These are phyloP conservation scores for Bromus sterilis DNA, from an alignment of 176 grass and related monocot genomes.

Conservation along the genomic window DNA sequence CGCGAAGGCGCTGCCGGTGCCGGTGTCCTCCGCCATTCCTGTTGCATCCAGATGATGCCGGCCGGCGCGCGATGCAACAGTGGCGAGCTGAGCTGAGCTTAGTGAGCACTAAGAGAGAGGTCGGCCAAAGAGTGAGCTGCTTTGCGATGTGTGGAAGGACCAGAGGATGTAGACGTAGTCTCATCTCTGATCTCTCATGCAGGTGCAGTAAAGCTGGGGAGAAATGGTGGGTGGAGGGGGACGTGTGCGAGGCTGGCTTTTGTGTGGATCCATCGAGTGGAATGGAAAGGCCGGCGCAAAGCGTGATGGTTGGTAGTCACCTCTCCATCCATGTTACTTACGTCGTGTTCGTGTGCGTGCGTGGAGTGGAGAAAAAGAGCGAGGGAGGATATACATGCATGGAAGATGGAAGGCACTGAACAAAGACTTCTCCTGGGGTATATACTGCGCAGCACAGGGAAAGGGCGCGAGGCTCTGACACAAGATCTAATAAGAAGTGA, in stretches of 20 bases:
- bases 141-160: constrained; percentile 23
- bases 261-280: constrained; percentile 12
- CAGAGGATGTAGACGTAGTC: neutral
- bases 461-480: neutral
- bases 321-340: neutral
- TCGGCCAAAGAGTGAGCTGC: constrained; percentile 9
- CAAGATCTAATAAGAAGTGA: neutral
- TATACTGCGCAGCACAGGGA: neutral
- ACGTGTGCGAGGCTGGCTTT: constrained; percentile 26
- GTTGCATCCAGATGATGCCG: neutral
- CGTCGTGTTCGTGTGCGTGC: neutral
- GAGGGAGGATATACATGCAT: neutral
- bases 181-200: too few species aligned
- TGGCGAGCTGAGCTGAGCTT: neutral
- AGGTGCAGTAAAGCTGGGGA: constrained; percentile 3
- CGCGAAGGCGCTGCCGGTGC: neutral
- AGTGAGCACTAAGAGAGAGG: neutral
- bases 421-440: neutral
- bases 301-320: neutral
- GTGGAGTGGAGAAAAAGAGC: neutral
- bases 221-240: neutral
- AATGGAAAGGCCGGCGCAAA: constrained; percentile 3
- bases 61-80: neutral
- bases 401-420: neutral
- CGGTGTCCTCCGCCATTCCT: constrained; percentile 30